Percentiles rank a stretch among this genome's conserved stretches.
Evolutionary conservation across 805 yeast genomes (phyloP).

Genomic region (Nadsonia fulvescens): DNA sequence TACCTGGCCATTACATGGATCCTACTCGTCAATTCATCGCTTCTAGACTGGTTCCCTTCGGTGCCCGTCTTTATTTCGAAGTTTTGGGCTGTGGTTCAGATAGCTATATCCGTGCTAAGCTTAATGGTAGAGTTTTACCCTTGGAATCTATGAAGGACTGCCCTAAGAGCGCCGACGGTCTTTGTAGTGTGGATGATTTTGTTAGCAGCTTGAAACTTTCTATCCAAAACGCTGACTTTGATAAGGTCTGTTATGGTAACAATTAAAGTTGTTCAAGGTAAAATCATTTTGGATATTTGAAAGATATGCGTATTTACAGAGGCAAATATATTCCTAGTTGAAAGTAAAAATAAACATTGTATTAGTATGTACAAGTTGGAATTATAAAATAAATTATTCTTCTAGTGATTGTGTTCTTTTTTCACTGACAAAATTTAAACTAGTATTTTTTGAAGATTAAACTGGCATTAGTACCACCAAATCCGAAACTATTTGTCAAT

Average conservation of each 20-base stretch:
- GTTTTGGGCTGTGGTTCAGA: slow-evolving; percentile 18
- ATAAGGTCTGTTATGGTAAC: slow-evolving; percentile 4
- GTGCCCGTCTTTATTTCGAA: slow-evolving; percentile 23
- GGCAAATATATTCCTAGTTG: too few relatives aligned
- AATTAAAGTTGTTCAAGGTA: too few relatives aligned
- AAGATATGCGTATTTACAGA: too few relatives aligned
- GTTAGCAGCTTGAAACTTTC: slow-evolving; percentile 2
- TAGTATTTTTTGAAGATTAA: slow-evolving; percentile 19
- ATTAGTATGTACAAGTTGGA: too few relatives aligned
- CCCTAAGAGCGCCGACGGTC: slow-evolving; percentile 16
- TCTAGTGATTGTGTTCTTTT: too few relatives aligned
- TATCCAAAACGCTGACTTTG: not conserved
- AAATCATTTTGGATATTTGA: too few relatives aligned
- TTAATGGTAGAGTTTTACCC: slow-evolving; percentile 23
- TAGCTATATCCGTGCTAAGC: slow-evolving; percentile 16
- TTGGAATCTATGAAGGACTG: slow-evolving; percentile 18
- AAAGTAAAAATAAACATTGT: too few relatives aligned
- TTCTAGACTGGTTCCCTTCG: slow-evolving; percentile 24
- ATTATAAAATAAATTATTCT: too few relatives aligned
- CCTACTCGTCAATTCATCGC: slow-evolving; percentile 22
- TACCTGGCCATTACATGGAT: slow-evolving; percentile 27
- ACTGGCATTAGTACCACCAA: slow-evolving; percentile 90
- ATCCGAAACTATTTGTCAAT: slow-evolving; percentile 82
- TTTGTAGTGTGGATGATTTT: slow-evolving; percentile 15
- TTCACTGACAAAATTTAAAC: too few relatives aligned